Percentiles rank a stretch among this genome's conserved stretches.
These are phyloP conservation scores for Alternaria panax DNA, from an alignment of 2,329 filamentous ascomycete genomes.

Conservation along the genomic window DNA sequence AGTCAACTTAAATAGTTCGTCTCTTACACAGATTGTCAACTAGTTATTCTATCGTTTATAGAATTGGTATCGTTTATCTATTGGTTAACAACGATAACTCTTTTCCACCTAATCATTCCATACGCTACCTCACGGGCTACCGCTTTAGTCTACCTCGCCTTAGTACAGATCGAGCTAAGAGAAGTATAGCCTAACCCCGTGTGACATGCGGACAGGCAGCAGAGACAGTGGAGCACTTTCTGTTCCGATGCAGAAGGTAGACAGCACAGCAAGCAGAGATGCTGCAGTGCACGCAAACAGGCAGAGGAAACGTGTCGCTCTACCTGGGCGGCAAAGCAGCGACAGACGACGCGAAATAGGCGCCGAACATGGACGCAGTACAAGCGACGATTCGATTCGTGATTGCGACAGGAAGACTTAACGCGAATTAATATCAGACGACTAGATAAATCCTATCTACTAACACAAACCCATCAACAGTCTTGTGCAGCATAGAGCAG, in stretches of 20 bases:
- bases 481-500: constrained; percentile 10
- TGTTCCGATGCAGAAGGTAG: constrained; percentile 13
- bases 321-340: constrained; percentile 15
- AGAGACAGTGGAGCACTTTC: constrained; percentile 2
- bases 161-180: too few relatives aligned
- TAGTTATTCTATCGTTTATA: too few relatives aligned
- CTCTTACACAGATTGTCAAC: too few relatives aligned
- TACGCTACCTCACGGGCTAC: too few relatives aligned
- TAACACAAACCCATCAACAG: constrained; percentile 8
- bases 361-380: neutral
- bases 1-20: too few relatives aligned
- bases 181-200: too few relatives aligned
- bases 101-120: too few relatives aligned
- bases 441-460: constrained; percentile 1
- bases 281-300: constrained; percentile 11
- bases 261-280: constrained; percentile 10
- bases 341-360: constrained; percentile 12
- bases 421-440: constrained; percentile 5
- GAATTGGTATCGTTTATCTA: too few relatives aligned
- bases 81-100: too few relatives aligned
- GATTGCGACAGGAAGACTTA: neutral
- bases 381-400: too few relatives aligned
- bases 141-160: too few relatives aligned
- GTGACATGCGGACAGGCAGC: too few relatives aligned
- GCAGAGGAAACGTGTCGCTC: constrained; percentile 14